Conservation (phyloP, 148 eudicot genomes). For the Rhododendron ferrugineum region DNA sequence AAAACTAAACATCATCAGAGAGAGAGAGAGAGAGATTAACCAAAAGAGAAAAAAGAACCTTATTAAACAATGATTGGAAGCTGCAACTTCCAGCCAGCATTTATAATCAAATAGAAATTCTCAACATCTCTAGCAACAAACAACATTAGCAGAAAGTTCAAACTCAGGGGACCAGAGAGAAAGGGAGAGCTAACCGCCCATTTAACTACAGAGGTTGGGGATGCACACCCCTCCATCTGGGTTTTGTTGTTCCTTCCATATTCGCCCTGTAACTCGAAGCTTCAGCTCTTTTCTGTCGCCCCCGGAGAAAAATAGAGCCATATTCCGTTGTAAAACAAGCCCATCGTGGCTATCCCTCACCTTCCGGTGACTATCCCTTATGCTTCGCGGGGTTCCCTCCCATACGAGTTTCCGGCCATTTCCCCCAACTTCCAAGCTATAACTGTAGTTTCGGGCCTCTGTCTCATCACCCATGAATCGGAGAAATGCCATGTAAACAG, state of each 20-base stretch:
- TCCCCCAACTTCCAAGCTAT: slow-evolving; percentile 45
- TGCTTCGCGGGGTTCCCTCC: slow-evolving; percentile 49
- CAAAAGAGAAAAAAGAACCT: not conserved
- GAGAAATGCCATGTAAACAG: not conserved
- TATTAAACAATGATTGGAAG: not conserved
- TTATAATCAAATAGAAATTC: not conserved
- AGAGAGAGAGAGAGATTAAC: not conserved
- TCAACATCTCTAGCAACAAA: not conserved
- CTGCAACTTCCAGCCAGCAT: slow-evolving; percentile 10
- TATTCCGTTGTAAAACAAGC: slow-evolving; percentile 21
- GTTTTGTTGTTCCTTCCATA: slow-evolving; percentile 24
- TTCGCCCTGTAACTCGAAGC: slow-evolving; percentile 21
- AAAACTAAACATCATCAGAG: too few species aligned
- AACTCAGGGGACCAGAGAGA: not conserved
- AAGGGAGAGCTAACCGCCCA: not conserved
- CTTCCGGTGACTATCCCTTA: slow-evolving; percentile 40
- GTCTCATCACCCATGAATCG: slow-evolving; percentile 45
- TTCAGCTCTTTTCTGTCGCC: slow-evolving; percentile 27
- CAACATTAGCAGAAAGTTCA: slow-evolving; percentile 7
- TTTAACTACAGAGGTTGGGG: slow-evolving; percentile 19
- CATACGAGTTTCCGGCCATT: slow-evolving; percentile 39
- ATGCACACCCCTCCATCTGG: slow-evolving; percentile 20
- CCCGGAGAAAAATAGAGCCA: slow-evolving; percentile 1
- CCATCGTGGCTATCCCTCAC: slow-evolving; percentile 49
- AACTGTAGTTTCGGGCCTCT: slow-evolving; percentile 35